Conservation (phyloP, 805 yeast species). For the Pichia deserticola region DNA sequence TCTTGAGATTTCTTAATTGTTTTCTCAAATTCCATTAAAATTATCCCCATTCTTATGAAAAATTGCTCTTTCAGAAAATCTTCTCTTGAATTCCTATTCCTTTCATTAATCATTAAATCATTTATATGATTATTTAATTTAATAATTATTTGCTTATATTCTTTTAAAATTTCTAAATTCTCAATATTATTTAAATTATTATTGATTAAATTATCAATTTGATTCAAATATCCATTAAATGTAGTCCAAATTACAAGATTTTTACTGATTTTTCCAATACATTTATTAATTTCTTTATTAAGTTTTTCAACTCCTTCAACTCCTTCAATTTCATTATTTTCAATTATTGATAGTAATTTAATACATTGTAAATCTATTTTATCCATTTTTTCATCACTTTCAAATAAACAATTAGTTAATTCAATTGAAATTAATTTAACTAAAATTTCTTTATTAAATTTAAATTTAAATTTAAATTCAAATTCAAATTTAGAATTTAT, state of each 20-base stretch:
- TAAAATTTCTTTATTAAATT: not conserved
- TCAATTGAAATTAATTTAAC: constrained; percentile 11
- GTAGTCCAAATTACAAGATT: constrained; percentile 16
- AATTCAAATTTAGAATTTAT: too few species aligned
- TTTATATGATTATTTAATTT: not conserved
- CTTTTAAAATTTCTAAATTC: not conserved
- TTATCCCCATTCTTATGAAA: too few species aligned
- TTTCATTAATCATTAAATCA: not conserved
- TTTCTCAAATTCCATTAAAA: too few species aligned
- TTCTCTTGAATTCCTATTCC: not conserved
- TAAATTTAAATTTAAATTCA: too few species aligned
- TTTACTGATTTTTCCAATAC: constrained; percentile 8
- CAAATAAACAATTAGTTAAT: constrained; percentile 14
- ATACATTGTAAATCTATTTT: not conserved
- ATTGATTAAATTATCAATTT: constrained; percentile 9
- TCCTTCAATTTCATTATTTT: too few species aligned
- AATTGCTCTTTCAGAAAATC: not conserved
- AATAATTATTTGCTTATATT: constrained; percentile 1
- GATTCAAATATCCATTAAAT: constrained; percentile 16
- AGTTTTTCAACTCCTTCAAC: too few species aligned
- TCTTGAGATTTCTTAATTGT: too few species aligned
- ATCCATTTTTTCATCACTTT: constrained; percentile 1
- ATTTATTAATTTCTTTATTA: constrained; percentile 3
- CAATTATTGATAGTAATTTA: too few species aligned
- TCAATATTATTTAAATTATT: constrained; percentile 2